Evolutionary conservation across 345 rosid species (phyloP), one percentile per base, ranked within the genome.

Genomic region (Pistacia integerrima): DNA sequence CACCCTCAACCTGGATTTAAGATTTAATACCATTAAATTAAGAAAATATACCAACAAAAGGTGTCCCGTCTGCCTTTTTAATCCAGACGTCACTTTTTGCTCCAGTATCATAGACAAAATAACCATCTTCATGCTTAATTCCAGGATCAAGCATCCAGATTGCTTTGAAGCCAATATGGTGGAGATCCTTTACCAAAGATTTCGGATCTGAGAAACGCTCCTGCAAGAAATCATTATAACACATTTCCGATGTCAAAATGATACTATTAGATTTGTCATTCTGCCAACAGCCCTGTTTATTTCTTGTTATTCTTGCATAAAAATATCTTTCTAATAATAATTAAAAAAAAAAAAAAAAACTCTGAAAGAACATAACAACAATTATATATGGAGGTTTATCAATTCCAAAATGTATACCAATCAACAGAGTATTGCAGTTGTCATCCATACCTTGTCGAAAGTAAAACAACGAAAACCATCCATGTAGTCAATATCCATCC

Each of bases 401-500:
- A 41, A 14, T 4, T 30, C 22, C 17, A 16, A 52, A 8, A 11
- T 0, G 38, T 18, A 36, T 49, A n/a, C 52, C 18, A 8, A 69
- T 62, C 72, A 67, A 61, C 12, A 13, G 10, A 5, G 8, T 4
- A 54, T 46, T 60, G 48, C 4, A 64, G 44, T 7, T 18, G 46
- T 51, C 77, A 64, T 70, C 74, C 56, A 65, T 86, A 81, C 98
- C 97, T 90, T 77, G 85, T 93, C 91, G 65, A 94, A 90, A 78
- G 98, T 94, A 84, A 94, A 94, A 90, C 97, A 94, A 62, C 98
- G 90, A 80, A 93, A 94, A 11, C 95, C 94, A 79, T 94, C 98
- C 98, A 94, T 94, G 85, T 94, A 94, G 81, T 94, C 98, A 78
- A 94, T 94, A 79, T 94, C 98, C 98, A 94, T 94, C 98, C 98